Base-by-base conservation (phyloP, 2,329 filamentous ascomycete species). In the Zalaria obscura region DNA sequence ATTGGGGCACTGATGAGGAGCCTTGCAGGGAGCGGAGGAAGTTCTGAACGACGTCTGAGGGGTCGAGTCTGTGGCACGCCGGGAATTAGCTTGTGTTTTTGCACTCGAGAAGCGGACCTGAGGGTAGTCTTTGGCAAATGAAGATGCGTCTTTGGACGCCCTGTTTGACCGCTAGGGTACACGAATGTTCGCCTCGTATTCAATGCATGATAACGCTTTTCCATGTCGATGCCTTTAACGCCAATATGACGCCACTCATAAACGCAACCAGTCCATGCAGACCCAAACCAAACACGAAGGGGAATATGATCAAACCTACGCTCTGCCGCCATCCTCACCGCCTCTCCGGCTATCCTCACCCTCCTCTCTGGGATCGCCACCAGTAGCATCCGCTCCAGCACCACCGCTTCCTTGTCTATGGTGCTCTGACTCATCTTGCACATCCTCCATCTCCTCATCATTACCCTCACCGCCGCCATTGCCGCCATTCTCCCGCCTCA, bases 301-400 rank as follows among this genome's bases (percentile, higher is more conserved):
- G 48, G 54, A 18, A 49, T n/a, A 25, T 28, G 38, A 10, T 38
- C 11, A n/a, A 38, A 98, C 93, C 89, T 96, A 98, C 91, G 89
- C 91, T 95, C 91, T 79, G 67, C 85, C 93, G 57, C 93, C 91
- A 66, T 96, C 91, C 53, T 86, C 86, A 59, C 93, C 91, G 46
- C 89, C 91, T 64, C 94, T 87, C 67, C 93, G 75, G 49, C 89
- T 78, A 52, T 77, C 79, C 61, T 86, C 78, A 44, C 91, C 91
- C 63, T 96, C 91, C 62, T 93, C 80, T 63, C 88, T 77, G 52
- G 94, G 68, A 59, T 98, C 89, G 48, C 88, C 89, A 43, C 89
- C 89, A 3, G 88, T 94, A 40, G 88, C 88, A 62, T 75, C 87
- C 42, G 83, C 68, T 29, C 87, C 88, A 46, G 88, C 88, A 49